These are phyloP conservation scores for Sclerotinia subarctica DNA, from an alignment of 2,329 filamentous ascomycete genomes.

Conservation along the genomic window DNA sequence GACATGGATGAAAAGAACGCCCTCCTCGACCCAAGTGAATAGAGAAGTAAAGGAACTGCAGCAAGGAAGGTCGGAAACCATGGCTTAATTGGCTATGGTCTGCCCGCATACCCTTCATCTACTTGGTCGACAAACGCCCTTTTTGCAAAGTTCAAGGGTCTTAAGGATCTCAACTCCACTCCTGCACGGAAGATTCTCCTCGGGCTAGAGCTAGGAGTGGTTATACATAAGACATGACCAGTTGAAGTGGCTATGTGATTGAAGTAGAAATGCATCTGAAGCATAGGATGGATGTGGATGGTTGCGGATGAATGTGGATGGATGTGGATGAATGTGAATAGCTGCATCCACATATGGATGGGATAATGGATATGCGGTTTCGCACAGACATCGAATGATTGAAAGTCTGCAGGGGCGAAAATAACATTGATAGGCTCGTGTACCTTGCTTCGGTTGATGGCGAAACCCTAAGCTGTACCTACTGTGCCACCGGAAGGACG, in stretches of 20 bases:
- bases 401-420: not conserved
- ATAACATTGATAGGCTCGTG: not conserved
- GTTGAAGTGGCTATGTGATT: conserved; percentile 15
- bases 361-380: not conserved
- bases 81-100: conserved; percentile 15
- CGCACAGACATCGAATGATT: conserved; percentile 11
- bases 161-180: conserved; percentile 9
- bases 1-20: not conserved
- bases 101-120: not conserved
- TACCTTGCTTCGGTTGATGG: conserved; percentile 12
- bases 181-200: not conserved
- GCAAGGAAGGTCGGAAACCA: conserved; percentile 14
- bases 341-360: not conserved
- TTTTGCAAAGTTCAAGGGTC: not conserved
- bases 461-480: conserved; percentile 7
- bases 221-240: conserved; percentile 9
- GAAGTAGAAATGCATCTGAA: conserved; percentile 18
- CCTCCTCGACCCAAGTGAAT: conserved; percentile 4
- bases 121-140: conserved; percentile 8
- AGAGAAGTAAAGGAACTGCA: not conserved
- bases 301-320: too few species aligned
- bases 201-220: not conserved
- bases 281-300: conserved; percentile 11
- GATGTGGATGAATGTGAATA: not conserved
- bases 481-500: conserved; percentile 4